phyloP scores from a whole-genome alignment of 129 eudicot genomes.

The Erigeron canadensis region DNA sequence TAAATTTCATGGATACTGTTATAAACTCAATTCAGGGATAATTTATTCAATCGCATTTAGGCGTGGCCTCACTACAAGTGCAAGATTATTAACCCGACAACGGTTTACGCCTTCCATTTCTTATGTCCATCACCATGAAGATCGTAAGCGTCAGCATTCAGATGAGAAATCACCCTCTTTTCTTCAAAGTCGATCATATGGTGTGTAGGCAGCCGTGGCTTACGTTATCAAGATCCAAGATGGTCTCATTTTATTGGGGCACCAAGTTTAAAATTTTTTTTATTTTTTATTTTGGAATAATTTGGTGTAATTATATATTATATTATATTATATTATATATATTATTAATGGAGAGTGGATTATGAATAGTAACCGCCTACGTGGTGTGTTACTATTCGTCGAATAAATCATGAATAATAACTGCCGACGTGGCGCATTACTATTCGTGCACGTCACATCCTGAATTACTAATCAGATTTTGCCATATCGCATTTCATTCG shows the following conservation, averaged over 20 bases:
- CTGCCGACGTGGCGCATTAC: no score
- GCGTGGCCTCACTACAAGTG: slow-evolving; percentile 48
- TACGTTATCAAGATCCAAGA: slow-evolving; percentile 39
- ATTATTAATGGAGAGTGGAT: no score
- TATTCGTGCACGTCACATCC: no score
- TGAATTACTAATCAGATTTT: no score
- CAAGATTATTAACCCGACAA: slow-evolving; percentile 51
- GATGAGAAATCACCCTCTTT: slow-evolving; percentile 8
- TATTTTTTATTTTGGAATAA: no score
- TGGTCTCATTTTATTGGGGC: slow-evolving; percentile 32
- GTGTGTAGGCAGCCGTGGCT: slow-evolving; percentile 27
- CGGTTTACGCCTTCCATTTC: slow-evolving; percentile 43
- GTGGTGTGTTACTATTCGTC: no score
- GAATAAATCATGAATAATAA: no score
- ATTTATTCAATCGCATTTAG: slow-evolving; percentile 57
- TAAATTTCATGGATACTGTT: not conserved
- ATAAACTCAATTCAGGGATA: slow-evolving; percentile 14
- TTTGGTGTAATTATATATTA: no score
- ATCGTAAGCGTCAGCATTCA: slow-evolving; percentile 27
- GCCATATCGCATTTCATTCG: no score
- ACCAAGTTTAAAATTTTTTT: no score
- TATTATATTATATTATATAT: no score
- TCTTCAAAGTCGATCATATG: slow-evolving; percentile 36
- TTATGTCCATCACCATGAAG: slow-evolving; percentile 38
- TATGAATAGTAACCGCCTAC: no score